These are phyloP conservation scores for Pestalotiopsis sp. DNA, from an alignment of 2,329 filamentous ascomycete species.

Conservation along the genomic window DNA sequence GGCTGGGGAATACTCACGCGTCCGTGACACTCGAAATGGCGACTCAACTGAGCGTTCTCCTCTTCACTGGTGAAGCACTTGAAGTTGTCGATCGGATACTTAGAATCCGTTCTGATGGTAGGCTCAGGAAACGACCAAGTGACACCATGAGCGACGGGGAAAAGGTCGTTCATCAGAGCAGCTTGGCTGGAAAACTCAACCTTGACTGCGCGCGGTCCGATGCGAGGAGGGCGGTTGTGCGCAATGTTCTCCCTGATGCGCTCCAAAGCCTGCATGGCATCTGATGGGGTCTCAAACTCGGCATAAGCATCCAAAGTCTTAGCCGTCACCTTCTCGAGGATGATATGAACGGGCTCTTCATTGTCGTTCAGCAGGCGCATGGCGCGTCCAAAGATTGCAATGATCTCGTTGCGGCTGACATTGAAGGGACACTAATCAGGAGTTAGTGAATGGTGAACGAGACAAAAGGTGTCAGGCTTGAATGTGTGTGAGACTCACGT, in stretches of 20 bases:
- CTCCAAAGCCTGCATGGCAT: slow-evolving; percentile 56
- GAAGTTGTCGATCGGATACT: slow-evolving; percentile 55
- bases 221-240: slow-evolving; percentile 42
- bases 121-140: slow-evolving; percentile 55
- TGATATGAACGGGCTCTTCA: slow-evolving; percentile 47
- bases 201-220: slow-evolving; percentile 61
- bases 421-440: slow-evolving; percentile 43
- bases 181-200: slow-evolving; percentile 59
- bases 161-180: slow-evolving; percentile 63
- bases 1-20: slow-evolving; percentile 51
- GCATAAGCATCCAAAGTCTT: slow-evolving; percentile 50
- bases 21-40: slow-evolving; percentile 63
- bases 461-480: neutral
- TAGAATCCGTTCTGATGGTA: slow-evolving; percentile 34
- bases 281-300: slow-evolving; percentile 46
- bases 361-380: slow-evolving; percentile 42
- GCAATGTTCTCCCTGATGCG: slow-evolving; percentile 38
- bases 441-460: neutral
- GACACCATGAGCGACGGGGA: slow-evolving; percentile 59
- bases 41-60: slow-evolving; percentile 65
- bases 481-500: slow-evolving; percentile 41
- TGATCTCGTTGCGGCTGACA: slow-evolving; percentile 41
- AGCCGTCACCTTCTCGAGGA: slow-evolving; percentile 48
- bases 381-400: slow-evolving; percentile 47
- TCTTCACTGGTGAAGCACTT: slow-evolving; percentile 63